Percentiles rank a stretch among this genome's conserved stretches.
phyloP scores from a whole-genome alignment of 1,284 basidiomycete species.

The Austroboletus novae-zelandiae region DNA sequence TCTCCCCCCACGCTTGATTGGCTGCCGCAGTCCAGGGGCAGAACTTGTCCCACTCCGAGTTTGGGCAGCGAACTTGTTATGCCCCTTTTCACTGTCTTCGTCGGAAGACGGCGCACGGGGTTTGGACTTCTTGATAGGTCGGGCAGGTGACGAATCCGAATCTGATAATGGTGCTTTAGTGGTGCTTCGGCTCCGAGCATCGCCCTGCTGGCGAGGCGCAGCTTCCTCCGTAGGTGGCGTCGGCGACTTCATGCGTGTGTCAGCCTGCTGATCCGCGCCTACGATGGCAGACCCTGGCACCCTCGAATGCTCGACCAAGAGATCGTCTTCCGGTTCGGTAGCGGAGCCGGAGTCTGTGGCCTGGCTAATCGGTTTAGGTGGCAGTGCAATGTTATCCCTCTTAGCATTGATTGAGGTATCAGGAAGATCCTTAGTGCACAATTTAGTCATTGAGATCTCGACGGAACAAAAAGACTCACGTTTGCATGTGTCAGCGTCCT shows the following conservation, averaged over 20 bases:
- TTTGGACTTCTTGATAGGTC: slow-evolving; percentile 48
- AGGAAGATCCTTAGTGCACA: slow-evolving; percentile 15
- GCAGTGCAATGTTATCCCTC: neutral
- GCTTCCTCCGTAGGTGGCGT: slow-evolving; percentile 14
- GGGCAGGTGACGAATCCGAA: slow-evolving; percentile 46
- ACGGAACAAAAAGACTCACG: slow-evolving; percentile 15
- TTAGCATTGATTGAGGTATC: slow-evolving; percentile 5
- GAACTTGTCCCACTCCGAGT: slow-evolving; percentile 33
- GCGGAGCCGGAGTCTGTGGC: slow-evolving; percentile 40
- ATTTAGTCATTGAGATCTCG: slow-evolving; percentile 10
- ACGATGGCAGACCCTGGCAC: slow-evolving; percentile 1
- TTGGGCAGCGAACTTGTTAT: slow-evolving; percentile 39
- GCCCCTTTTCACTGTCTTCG: slow-evolving; percentile 56
- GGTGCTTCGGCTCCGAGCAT: slow-evolving; percentile 20
- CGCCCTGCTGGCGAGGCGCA: slow-evolving; percentile 13
- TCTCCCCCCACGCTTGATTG: slow-evolving; percentile 68
- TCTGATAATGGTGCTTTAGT: slow-evolving; percentile 35
- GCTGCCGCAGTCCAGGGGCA: slow-evolving; percentile 59
- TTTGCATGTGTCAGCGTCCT: slow-evolving; percentile 7
- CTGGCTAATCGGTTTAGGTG: slow-evolving; percentile 16
- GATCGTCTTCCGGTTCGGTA: slow-evolving; percentile 49
- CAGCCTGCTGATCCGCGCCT: slow-evolving; percentile 11
- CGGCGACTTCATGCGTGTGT: slow-evolving; percentile 23
- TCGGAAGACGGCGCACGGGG: slow-evolving; percentile 40
- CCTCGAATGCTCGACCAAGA: slow-evolving; percentile 1